Conservation (phyloP, 352 stramenopile genomes). For the Peronospora destructor region DNA sequence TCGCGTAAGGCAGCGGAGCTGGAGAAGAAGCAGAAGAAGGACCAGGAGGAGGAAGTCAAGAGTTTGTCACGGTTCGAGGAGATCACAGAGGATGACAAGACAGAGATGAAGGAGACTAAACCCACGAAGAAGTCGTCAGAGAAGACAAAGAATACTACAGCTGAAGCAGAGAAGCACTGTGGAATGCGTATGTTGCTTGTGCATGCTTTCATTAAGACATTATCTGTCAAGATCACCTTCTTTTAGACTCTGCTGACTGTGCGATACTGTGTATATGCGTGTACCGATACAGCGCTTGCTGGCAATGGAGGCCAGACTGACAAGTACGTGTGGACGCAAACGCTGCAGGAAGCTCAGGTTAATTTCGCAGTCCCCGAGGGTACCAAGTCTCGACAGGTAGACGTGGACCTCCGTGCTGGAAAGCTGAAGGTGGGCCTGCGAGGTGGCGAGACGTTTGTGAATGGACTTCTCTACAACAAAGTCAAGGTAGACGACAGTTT, state of each 20-base stretch:
- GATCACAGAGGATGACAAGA: slow-evolving; percentile 56
- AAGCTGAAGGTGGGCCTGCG: slow-evolving; percentile 89
- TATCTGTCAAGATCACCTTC: background rate
- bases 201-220: background rate
- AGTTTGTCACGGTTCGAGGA: slow-evolving; percentile 67
- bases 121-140: slow-evolving; percentile 12
- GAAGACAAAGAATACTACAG: slow-evolving; percentile 22
- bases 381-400: slow-evolving; percentile 90
- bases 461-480: slow-evolving; percentile 91
- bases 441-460: slow-evolving; percentile 55
- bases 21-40: slow-evolving; percentile 53
- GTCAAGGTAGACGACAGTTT: slow-evolving; percentile 98
- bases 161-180: slow-evolving; percentile 61
- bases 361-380: slow-evolving; percentile 88
- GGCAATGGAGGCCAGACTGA: slow-evolving; percentile 90
- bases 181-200: slow-evolving; percentile 41
- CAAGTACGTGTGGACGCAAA: slow-evolving; percentile 98
- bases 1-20: slow-evolving; percentile 35
- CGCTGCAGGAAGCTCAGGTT: slow-evolving; percentile 92
- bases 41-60: slow-evolving; percentile 22
- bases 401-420: slow-evolving; percentile 88
- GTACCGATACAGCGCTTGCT: slow-evolving; percentile 48
- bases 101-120: slow-evolving; percentile 24
- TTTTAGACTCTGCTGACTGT: slow-evolving; percentile 8
- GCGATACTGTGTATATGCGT: slow-evolving; percentile 3